Conservation (phyloP, 169 alveolate genomes). For the Eimeria necatrix region DNA sequence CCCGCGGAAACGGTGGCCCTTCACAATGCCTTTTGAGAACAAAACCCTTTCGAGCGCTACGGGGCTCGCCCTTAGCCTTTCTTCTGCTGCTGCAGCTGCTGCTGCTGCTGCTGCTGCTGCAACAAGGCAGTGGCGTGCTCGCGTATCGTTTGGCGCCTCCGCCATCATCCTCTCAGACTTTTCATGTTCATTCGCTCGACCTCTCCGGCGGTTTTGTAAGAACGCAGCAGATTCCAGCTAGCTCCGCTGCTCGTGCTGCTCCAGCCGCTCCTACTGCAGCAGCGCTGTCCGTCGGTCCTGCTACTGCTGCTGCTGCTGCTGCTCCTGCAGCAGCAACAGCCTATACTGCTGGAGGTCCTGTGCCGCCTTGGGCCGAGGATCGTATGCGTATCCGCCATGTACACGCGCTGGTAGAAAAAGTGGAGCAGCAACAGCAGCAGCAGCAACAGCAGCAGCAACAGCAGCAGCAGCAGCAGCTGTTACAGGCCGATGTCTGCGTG, state of each 20-base stretch:
- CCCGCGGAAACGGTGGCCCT: no score
- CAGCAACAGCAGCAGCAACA: background rate
- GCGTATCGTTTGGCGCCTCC: constrained; percentile 1
- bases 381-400: constrained; percentile 4
- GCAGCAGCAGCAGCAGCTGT: constrained; percentile 1
- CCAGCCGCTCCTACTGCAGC: background rate
- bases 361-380: background rate
- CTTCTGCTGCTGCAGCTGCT: background rate
- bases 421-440: background rate
- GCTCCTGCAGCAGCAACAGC: constrained; percentile 23
- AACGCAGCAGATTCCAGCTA: no score
- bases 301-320: background rate
- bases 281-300: background rate
- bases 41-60: no score
- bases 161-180: no score
- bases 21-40: no score
- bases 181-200: no score
- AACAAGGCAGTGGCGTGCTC: background rate
- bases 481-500: background rate
- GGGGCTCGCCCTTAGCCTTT: no score
- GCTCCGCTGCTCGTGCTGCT: no score
- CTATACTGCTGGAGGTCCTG: background rate
- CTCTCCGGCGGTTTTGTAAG: no score
- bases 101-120: constrained; percentile 45
- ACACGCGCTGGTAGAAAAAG: background rate